These are phyloP conservation scores for Loxodes magnus DNA, from an alignment of 73 alveolate species.

Conservation along the genomic window DNA sequence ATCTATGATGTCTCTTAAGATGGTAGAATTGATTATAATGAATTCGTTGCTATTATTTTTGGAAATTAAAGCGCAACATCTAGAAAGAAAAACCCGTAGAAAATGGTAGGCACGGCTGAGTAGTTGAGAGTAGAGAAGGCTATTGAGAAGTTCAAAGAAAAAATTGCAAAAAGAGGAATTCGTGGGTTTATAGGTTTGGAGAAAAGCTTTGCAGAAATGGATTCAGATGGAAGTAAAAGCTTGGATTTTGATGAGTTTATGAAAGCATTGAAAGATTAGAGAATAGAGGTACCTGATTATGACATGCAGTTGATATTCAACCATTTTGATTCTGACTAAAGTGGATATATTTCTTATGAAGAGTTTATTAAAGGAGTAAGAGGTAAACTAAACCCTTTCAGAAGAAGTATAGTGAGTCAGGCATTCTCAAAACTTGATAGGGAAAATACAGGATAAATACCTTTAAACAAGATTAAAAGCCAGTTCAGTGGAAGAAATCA, in stretches of 20 bases:
- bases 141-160: constrained; percentile 27
- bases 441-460: constrained; percentile 50
- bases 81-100: too few relatives aligned
- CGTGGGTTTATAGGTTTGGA: constrained; percentile 48
- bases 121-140: constrained; percentile 20
- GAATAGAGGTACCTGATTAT: constrained; percentile 44
- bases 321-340: constrained; percentile 66
- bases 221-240: constrained; percentile 44
- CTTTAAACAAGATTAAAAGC: constrained; percentile 65
- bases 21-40: constrained; percentile 50
- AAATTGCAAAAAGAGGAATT: constrained; percentile 27
- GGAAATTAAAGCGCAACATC: constrained; percentile 24
- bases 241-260: constrained; percentile 52
- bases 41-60: constrained; percentile 35
- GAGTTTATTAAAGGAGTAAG: constrained; percentile 31
- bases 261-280: constrained; percentile 48
- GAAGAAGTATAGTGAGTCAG: constrained; percentile 22
- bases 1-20: constrained; percentile 37
- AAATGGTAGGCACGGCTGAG: not conserved
- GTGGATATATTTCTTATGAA: constrained; percentile 34
- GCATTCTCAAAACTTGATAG: constrained; percentile 56
- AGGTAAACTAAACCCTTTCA: constrained; percentile 30
- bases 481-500: constrained; percentile 68
- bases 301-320: constrained; percentile 60
- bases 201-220: constrained; percentile 37